Base-by-base conservation (phyloP, 495 filamentous ascomycete genomes). In the Penicillium lagena region DNA sequence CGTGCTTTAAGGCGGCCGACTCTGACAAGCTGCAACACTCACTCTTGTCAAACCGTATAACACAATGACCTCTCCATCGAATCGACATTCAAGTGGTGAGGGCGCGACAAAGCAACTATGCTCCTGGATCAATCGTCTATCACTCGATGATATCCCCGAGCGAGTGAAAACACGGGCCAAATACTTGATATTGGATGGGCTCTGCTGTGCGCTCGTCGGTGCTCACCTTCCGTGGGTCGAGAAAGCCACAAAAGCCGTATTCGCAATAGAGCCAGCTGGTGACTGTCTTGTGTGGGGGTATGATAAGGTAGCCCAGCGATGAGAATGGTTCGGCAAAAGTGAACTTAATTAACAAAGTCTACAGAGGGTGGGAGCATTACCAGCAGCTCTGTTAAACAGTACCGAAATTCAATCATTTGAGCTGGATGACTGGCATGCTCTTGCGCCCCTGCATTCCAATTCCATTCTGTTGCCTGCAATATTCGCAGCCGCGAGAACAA, bases 151-250 rank as follows among this genome's bases (percentile, higher is more conserved):
- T 33, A 29, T 49, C 13, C 49, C 45, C 5, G 34, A 45, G 6
- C 22, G 36, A 12, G 41, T 55, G 12, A 39, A 31, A 13, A 51
- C 35, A 3, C 51, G 68, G 12, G 63, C 62, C 4, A 72, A 74
- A 49, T 58, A 73, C 51, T 52, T 72, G 9, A 63, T 77, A 13
- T 50, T 75, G 0, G 72, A 76, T 44, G 70, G 70, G 13, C 40
- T 75, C 1, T 63, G 52, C 4, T 74, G 65, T 45, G 63, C 37
- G n/a, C 40, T 74, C 8, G 51, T 73, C 9, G 71, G 66, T 1
- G 54, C 68, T 34, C 65, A 61, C 35, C 45, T 70, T 13, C 61
- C 66, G 9, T 72, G 63, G 65, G 66, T 67, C 2, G 54, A 69
- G 37, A 58, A 58, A 14, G 70, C 64, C 2, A 49, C 59, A 29